Conservation (phyloP, 495 filamentous ascomycete genomes). For the Mytilinidion resinicola region DNA sequence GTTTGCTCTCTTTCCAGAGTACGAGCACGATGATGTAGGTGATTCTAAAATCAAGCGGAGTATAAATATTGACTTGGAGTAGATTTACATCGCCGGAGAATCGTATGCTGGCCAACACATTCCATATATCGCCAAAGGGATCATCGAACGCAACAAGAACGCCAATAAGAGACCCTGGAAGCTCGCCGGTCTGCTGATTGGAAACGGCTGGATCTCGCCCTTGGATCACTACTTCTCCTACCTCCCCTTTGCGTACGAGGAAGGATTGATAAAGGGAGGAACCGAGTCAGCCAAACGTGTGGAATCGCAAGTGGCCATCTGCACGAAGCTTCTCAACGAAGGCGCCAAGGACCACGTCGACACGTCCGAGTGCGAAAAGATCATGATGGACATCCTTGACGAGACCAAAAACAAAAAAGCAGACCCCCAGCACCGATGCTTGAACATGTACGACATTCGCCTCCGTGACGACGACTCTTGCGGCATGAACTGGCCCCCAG, state of each 20-base stretch:
- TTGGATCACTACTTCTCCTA: conserved; percentile 87
- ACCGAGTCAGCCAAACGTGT: conserved; percentile 57
- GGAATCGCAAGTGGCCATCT: conserved; percentile 63
- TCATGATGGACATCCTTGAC: conserved; percentile 63
- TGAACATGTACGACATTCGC: conserved; percentile 95
- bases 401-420: conserved; percentile 44
- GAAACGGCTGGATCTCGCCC: conserved; percentile 95
- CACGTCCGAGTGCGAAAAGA: conserved; percentile 59
- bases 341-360: conserved; percentile 59
- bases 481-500: conserved; percentile 94
- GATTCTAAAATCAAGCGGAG: neutral
- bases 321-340: conserved; percentile 49
- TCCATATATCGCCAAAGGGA: conserved; percentile 85
- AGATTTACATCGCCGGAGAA: conserved; percentile 93
- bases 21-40: conserved; percentile 86
- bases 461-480: conserved; percentile 68
- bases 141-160: conserved; percentile 73
- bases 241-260: conserved; percentile 67
- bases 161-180: conserved; percentile 55
- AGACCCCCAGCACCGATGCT: conserved; percentile 51
- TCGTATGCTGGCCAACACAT: conserved; percentile 98
- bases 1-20: conserved; percentile 85
- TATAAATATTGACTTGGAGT: neutral
- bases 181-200: conserved; percentile 82
- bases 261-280: conserved; percentile 61